Conservation (phyloP, 2,329 filamentous ascomycete genomes). For the Scedosporium boydii region DNA sequence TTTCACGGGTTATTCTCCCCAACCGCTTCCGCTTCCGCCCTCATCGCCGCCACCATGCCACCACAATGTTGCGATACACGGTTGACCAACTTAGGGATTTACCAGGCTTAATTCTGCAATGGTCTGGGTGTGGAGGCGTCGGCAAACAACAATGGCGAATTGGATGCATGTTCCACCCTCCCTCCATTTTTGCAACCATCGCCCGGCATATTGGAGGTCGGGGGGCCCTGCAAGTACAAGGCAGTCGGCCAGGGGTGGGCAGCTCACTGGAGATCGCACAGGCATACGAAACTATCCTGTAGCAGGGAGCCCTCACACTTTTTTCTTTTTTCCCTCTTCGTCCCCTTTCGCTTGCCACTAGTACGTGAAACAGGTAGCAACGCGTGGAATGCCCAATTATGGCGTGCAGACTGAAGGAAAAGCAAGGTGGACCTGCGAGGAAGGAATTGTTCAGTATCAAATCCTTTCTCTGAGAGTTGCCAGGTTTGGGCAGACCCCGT, state of each 20-base stretch:
- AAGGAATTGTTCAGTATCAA: background rate
- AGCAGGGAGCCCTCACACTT: background rate
- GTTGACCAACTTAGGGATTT: background rate
- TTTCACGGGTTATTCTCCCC: background rate
- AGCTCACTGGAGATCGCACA: background rate
- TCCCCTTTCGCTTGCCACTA: background rate
- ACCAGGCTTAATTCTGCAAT: background rate
- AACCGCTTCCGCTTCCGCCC: background rate
- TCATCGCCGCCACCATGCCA: background rate
- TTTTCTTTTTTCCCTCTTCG: background rate
- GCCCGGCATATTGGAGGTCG: background rate
- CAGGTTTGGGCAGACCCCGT: background rate
- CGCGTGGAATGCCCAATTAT: background rate
- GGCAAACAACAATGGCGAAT: background rate
- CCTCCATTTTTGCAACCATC: background rate
- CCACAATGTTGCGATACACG: background rate
- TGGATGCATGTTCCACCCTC: background rate
- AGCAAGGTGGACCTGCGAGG: background rate
- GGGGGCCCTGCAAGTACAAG: background rate
- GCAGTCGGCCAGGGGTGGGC: background rate
- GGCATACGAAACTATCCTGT: slow-evolving; percentile 4
- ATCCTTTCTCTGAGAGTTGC: no score
- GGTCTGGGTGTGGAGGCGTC: background rate
- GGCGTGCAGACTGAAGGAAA: background rate
- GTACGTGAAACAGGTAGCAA: background rate